Conservation (phyloP, 805 yeast species). For the Lipomyces orientalis region DNA sequence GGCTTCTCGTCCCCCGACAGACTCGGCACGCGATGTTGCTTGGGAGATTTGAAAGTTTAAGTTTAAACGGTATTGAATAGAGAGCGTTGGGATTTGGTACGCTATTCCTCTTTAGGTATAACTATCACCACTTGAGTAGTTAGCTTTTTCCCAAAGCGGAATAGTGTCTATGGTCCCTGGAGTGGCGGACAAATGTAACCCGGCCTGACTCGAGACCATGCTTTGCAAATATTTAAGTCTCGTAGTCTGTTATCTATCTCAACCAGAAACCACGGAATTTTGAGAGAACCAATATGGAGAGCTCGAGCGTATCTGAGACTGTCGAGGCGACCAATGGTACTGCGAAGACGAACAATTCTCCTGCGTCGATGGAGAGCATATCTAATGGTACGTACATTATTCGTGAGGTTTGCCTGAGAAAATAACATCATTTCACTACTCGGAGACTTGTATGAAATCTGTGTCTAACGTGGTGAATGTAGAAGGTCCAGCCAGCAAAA, state of each 20-base stretch:
- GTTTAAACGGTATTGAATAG: too few relatives aligned
- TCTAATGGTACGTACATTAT: background rate
- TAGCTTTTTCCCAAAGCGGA: too few relatives aligned
- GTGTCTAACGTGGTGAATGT: background rate
- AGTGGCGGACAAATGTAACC: background rate
- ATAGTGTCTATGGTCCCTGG: too few relatives aligned
- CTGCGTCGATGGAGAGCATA: background rate
- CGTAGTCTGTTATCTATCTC: background rate
- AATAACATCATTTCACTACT: background rate
- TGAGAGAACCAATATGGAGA: background rate
- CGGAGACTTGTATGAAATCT: background rate
- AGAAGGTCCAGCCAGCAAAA: slow-evolving; percentile 3
- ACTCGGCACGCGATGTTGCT: too few relatives aligned
- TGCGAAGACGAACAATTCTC: background rate
- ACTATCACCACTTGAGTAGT: too few relatives aligned
- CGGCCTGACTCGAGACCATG: background rate
- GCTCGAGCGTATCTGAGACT: background rate
- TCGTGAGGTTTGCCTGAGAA: too few relatives aligned
- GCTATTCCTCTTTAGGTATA: too few relatives aligned
- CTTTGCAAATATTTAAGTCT: background rate
- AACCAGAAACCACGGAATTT: background rate
- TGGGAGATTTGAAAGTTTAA: too few relatives aligned
- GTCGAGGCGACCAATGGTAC: background rate
- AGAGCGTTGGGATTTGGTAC: too few relatives aligned
- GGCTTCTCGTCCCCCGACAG: background rate